phyloP scores from a whole-genome alignment of 2,329 filamentous ascomycete genomes.

The Talaromyces sp. region DNA sequence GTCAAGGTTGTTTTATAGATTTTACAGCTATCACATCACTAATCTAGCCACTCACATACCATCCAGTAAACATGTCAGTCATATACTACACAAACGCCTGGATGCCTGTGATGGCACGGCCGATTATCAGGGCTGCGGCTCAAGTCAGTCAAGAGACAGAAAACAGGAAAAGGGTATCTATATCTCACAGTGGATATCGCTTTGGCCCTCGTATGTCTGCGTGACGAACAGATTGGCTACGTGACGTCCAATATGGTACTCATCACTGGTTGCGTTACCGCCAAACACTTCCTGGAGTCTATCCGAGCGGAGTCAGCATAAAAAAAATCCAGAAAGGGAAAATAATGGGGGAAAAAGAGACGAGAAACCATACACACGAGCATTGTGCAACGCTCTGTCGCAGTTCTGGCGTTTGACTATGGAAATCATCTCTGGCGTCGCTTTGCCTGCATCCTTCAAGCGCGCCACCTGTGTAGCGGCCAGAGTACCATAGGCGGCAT shows the following conservation, averaged over 20 bases:
- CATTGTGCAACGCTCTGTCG: constrained; percentile 75
- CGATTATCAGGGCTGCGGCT: constrained; percentile 57
- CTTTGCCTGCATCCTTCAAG: constrained; percentile 85
- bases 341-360: background rate
- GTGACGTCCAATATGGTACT: constrained; percentile 91
- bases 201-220: constrained; percentile 97
- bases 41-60: background rate
- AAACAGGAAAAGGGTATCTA: constrained; percentile 11
- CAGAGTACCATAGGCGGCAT: constrained; percentile 84
- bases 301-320: background rate
- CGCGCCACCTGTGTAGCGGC: constrained; percentile 86
- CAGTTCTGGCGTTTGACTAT: constrained; percentile 99
- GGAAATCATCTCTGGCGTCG: constrained; percentile 88
- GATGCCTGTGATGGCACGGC: constrained; percentile 64
- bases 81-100: constrained; percentile 67
- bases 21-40: background rate
- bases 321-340: no score
- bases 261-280: constrained; percentile 95
- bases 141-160: constrained; percentile 3
- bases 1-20: no score
- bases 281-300: constrained; percentile 92
- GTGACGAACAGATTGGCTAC: constrained; percentile 95
- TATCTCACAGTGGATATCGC: constrained; percentile 86
- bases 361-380: constrained; percentile 52
- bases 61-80: background rate